These are phyloP conservation scores for Hymenoscyphus fructigenus DNA, from an alignment of 2,329 filamentous ascomycete species.

Conservation along the genomic window DNA sequence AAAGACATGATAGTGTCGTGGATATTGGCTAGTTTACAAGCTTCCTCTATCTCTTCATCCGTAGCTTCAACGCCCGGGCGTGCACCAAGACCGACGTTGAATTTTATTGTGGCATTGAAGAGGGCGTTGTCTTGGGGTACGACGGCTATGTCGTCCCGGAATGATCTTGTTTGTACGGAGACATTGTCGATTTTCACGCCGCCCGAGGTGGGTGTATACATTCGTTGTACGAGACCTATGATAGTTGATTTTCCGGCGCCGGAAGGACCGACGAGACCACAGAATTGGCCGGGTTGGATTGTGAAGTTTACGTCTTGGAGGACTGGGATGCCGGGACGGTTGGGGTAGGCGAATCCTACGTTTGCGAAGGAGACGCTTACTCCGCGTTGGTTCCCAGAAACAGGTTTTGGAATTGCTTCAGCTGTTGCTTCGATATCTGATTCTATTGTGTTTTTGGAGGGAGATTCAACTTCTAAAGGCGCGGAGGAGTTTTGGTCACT, in stretches of 20 bases:
- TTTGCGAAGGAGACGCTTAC: slow-evolving; percentile 2
- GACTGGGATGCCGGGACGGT: background rate
- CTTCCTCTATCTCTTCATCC: slow-evolving; percentile 47
- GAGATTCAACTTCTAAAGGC: background rate
- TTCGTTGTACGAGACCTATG: slow-evolving; percentile 76
- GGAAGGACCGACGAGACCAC: slow-evolving; percentile 86
- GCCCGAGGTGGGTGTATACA: slow-evolving; percentile 74
- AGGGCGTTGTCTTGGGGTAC: slow-evolving; percentile 58
- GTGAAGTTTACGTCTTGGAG: slow-evolving; percentile 54
- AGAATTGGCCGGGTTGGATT: slow-evolving; percentile 76
- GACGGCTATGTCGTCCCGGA: slow-evolving; percentile 53
- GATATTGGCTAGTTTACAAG: slow-evolving; percentile 50
- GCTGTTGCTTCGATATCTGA: slow-evolving; percentile 37
- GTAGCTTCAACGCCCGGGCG: slow-evolving; percentile 54
- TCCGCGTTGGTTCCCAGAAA: slow-evolving; percentile 41
- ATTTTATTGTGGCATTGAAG: slow-evolving; percentile 55
- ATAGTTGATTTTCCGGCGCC: slow-evolving; percentile 74
- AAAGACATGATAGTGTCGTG: slow-evolving; percentile 51
- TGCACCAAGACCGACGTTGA: slow-evolving; percentile 56
- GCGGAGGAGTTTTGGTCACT: slow-evolving; percentile 8
- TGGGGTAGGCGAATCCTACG: slow-evolving; percentile 4
- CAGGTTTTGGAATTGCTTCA: slow-evolving; percentile 20
- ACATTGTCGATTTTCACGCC: slow-evolving; percentile 3
- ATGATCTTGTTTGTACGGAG: slow-evolving; percentile 27
- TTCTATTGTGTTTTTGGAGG: background rate